Evolutionary conservation across 1,284 basidiomycete genomes (phyloP).

Genomic region (Mrakiaceae sp.): DNA sequence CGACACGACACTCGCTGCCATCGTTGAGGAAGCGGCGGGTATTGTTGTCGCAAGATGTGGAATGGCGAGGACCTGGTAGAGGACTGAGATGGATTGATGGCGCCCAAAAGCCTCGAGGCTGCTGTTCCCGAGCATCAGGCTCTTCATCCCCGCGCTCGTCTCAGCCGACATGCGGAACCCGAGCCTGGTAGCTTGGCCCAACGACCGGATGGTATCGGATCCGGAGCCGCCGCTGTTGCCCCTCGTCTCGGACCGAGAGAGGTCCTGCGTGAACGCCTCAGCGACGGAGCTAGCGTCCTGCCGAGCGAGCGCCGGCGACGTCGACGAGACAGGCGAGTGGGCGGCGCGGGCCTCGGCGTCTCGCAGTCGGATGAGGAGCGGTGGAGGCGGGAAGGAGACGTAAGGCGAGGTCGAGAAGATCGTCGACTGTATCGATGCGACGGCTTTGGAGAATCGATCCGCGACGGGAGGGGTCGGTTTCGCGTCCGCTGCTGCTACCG

Average conservation of each 20-base stretch:
- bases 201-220: neutral
- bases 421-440: neutral
- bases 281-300: constrained; percentile 10
- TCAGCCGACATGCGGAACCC: constrained; percentile 10
- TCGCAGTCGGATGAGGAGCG: constrained; percentile 4
- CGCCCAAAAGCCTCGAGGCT: constrained; percentile 6
- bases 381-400: constrained; percentile 7
- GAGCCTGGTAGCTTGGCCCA: neutral
- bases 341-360: constrained; percentile 11
- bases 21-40: neutral
- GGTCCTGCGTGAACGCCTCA: neutral
- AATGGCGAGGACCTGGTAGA: constrained; percentile 6
- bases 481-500: neutral
- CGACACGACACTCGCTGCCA: neutral
- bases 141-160: constrained; percentile 2
- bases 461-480: neutral
- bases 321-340: constrained; percentile 1
- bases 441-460: neutral
- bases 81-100: constrained; percentile 15
- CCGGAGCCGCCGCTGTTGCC: neutral
- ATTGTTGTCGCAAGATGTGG: neutral
- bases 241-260: neutral
- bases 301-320: neutral
- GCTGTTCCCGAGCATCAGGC: neutral
- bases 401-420: constrained; percentile 4